These are phyloP conservation scores for Coleophoma cylindrospora DNA, from an alignment of 2,329 filamentous ascomycete genomes.

Conservation along the genomic window DNA sequence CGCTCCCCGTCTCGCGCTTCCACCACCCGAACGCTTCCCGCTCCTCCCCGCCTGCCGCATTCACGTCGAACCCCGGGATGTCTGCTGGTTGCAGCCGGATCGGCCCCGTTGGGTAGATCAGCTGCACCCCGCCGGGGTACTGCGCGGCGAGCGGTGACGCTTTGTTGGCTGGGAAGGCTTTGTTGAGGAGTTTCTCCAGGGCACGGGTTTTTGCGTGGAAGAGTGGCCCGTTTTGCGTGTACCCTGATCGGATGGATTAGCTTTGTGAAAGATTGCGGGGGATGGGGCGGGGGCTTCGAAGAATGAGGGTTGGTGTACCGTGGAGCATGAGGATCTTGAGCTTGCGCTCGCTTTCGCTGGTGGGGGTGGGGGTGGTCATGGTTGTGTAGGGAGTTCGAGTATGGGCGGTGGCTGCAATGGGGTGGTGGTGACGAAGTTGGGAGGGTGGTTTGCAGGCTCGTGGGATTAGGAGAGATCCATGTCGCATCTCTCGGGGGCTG, in stretches of 20 bases:
- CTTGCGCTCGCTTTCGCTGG: slow-evolving; percentile 8
- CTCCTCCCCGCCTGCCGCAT: slow-evolving; percentile 35
- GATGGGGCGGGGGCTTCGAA: neutral
- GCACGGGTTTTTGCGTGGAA: slow-evolving; percentile 89
- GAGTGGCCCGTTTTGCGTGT: slow-evolving; percentile 80
- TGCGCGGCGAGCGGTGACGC: slow-evolving; percentile 35
- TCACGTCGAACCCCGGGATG: slow-evolving; percentile 61
- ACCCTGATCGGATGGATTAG: slow-evolving; percentile 46
- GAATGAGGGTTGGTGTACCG: slow-evolving; percentile 36
- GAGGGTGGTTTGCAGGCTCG: no score
- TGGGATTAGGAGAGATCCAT: no score
- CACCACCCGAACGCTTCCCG: slow-evolving; percentile 83
- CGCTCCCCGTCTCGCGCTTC: slow-evolving; percentile 58
- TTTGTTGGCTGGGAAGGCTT: slow-evolving; percentile 62
- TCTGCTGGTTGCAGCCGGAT: slow-evolving; percentile 57
- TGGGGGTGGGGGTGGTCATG: neutral
- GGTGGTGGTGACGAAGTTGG: no score
- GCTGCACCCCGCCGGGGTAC: slow-evolving; percentile 39
- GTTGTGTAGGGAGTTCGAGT: no score
- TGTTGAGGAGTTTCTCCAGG: slow-evolving; percentile 73
- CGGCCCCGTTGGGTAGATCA: slow-evolving; percentile 68
- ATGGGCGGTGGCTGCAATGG: no score
- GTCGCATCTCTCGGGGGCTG: no score
- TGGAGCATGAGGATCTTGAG: slow-evolving; percentile 75
- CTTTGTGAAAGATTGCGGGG: no score